Evolutionary conservation across 257 asterid genomes (phyloP), one percentile per base, ranked within the genome.

Genomic region (Penstemon eatonii): DNA sequence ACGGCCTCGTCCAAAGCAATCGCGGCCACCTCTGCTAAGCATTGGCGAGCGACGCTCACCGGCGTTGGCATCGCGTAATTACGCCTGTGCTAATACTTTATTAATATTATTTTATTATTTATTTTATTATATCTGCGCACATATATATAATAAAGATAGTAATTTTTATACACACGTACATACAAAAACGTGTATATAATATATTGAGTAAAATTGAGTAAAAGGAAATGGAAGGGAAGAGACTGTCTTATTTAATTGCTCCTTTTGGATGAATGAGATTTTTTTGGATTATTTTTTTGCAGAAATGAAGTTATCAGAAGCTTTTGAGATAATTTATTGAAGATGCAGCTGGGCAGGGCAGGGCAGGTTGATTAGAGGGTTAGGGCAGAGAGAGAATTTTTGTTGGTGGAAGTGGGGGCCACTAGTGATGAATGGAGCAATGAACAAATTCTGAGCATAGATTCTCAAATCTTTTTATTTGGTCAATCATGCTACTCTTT

Each of bases 31-130:
- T 82, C 92, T 56, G 98, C 86, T 73, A 93, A 80, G 84, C 88
- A 90, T 80, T 88, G 91, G 79, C 94, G 86, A 54, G 99, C 99
- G 45, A 78, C 75, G 81, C 84, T 78, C 76, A 88, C 96, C 89
- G 96, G 95, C 88, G 99, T 88, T 53, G 97, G 97, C 99, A 93
- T 93, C 93, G 73, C 89, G 79, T 74, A 49, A 80, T 76, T 71
- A 70, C 59, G 71, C 84, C 68, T 33, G 52, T 39, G 15, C 18
- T 10, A 49, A 13, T 49, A 49, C n/a, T 49, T 49, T 49, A 49
- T 15, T 49, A 13, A 6, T 49, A 9, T 49, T 49, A 10, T 49
- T 49, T 49, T 2, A 3, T 49, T 49, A 9, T 1, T 7, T 1
- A 15, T 49, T 49, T 11, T 25, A 50, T n/a, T 39, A 51, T 12